A percentile compares a stretch with the other conserved stretches of the same genome.
phyloP scores from a whole-genome alignment of 208 protist genomes.

The Trypanosoma vivax region DNA sequence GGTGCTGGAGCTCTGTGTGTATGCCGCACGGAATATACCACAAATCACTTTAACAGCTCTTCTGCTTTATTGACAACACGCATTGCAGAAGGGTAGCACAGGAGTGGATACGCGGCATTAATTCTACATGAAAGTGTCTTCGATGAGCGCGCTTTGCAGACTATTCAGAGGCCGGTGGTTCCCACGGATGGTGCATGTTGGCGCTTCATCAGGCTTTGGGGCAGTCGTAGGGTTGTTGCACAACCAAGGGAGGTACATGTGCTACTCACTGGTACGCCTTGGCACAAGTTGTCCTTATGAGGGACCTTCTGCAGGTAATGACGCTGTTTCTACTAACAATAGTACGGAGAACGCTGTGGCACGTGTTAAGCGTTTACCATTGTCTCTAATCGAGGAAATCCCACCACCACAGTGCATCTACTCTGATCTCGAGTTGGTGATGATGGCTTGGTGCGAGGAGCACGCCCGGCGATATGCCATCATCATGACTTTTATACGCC shows the following conservation, averaged over 20 bases:
- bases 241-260: constrained; percentile 3
- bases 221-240: neutral
- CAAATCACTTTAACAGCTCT: too few relatives aligned
- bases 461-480: constrained; percentile 71
- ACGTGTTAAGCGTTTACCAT: constrained; percentile 58
- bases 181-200: too few relatives aligned
- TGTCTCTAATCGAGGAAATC: constrained; percentile 82
- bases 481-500: constrained; percentile 51
- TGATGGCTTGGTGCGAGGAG: constrained; percentile 88
- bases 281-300: neutral
- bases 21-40: too few relatives aligned
- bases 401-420: constrained; percentile 65
- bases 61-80: too few relatives aligned
- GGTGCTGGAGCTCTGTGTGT: too few relatives aligned
- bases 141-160: too few relatives aligned
- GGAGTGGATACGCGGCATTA: too few relatives aligned
- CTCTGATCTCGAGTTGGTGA: constrained; percentile 79
- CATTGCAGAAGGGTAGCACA: too few relatives aligned
- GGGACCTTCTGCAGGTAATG: constrained; percentile 17
- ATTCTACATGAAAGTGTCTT: too few relatives aligned
- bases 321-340: constrained; percentile 54
- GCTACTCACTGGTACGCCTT: constrained; percentile 6
- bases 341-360: constrained; percentile 58
- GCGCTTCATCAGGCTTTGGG: too few relatives aligned
- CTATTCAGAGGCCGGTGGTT: too few relatives aligned